Evolutionary conservation across 257 asterid genomes (phyloP), one percentile per base, ranked within the genome.

Genomic region (Nicotiana obtusifolia): DNA sequence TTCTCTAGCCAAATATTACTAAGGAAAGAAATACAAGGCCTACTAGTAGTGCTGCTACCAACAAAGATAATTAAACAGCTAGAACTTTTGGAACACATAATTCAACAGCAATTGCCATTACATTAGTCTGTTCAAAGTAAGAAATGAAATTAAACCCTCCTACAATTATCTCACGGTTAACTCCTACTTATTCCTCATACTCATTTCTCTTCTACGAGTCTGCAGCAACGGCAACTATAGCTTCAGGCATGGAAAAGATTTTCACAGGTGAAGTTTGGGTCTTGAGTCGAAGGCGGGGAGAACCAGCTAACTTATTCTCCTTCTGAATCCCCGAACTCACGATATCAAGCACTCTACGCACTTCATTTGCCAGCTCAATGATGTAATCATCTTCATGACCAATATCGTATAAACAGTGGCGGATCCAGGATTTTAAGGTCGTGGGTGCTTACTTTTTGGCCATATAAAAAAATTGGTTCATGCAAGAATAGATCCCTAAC

Each of bases 281-380:
- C 88, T 86, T 90, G 79, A 82, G 83, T 41, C 88, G 81, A 19
- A 81, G 75, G 44, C 77, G 87, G 0, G 90, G 16, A 64, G 52
- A 47, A 35, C 83, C 49, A 15, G 83, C 64, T 71, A 86, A 10
- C 81, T 86, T 84, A 61, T 82, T 90, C 30, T 89, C 97, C 78
- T 87, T 88, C 0, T 82, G 80, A 49, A 76, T 57, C 79, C 35
- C 90, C 47, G 78, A 14, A 9, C 86, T 90, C 11, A 81, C 77
- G 4, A 80, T 53, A 47, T 81, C 86, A 22, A 92, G 92, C 24
- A 90, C 95, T 82, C 88, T 91, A 69, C 97, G 89, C 82, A 95
- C 98, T 89, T 90, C 98, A 80, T 90, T 92, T 52, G 98, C 98
- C 33, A 95, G 89, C 89, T 92, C 92, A 49, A 90, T 92, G 9